These are phyloP conservation scores for Leucosporidium yakuticum DNA, from an alignment of 768 basidiomycete species.

Conservation along the genomic window DNA sequence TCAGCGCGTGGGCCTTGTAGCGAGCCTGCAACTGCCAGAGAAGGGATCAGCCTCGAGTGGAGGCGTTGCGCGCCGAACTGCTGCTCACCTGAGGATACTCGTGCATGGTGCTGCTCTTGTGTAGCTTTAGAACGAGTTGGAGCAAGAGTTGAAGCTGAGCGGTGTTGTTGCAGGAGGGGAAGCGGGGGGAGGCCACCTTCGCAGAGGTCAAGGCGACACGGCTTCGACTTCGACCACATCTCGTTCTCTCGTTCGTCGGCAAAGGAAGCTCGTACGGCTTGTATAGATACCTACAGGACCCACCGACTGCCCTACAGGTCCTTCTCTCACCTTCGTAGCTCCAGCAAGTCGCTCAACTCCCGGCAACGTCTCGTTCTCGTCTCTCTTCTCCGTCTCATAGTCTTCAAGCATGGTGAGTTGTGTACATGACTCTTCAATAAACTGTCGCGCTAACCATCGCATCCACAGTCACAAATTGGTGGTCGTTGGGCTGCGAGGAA, in stretches of 20 bases:
- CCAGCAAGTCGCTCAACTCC: neutral
- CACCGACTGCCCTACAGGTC: neutral
- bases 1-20: neutral
- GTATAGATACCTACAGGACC: neutral
- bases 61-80: no score
- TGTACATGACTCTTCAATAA: neutral
- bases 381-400: neutral
- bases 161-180: no score
- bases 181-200: no score
- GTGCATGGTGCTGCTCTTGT: no score
- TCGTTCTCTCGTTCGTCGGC: no score
- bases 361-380: neutral
- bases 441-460: neutral
- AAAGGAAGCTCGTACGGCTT: no score
- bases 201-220: no score
- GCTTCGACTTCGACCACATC: no score
- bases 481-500: slow-evolving; percentile 14
- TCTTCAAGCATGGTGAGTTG: neutral
- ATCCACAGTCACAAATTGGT: neutral
- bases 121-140: no score
- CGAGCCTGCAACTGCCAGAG: neutral
- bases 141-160: no score
- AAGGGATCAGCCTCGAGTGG: neutral
- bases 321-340: no score
- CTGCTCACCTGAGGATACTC: no score